Evolutionary conservation across 768 basidiomycete genomes (phyloP).

Genomic region (Lactarius sp.): DNA sequence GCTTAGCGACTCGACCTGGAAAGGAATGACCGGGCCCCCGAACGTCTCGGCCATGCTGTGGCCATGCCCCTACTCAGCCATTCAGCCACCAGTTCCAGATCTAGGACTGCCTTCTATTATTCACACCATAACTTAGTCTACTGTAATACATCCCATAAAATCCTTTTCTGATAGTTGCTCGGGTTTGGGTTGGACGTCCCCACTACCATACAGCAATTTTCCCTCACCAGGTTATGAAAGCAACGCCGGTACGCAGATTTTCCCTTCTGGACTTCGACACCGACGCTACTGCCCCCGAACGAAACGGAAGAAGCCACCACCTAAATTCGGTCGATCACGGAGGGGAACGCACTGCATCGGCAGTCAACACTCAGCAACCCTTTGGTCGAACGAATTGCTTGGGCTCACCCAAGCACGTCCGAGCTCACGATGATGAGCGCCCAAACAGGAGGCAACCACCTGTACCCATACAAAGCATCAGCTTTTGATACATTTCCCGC

Average conservation of each 20-base stretch:
- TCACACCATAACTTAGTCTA: not conserved
- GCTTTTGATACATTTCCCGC: not conserved
- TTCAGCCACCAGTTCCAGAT: too few species aligned
- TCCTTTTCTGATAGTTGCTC: too few species aligned
- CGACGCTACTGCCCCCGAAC: not conserved
- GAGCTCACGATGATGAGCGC: constrained; percentile 23
- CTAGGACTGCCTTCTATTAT: not conserved
- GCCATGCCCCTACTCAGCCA: not conserved
- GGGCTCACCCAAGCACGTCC: constrained; percentile 19
- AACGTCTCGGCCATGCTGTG: not conserved
- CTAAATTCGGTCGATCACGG: constrained; percentile 26
- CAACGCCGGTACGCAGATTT: not conserved
- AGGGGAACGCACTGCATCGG: constrained; percentile 20
- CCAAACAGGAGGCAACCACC: constrained; percentile 25
- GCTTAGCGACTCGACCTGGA: not conserved
- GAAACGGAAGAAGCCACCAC: not conserved
- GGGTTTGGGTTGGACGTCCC: not conserved
- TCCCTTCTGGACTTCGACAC: not conserved
- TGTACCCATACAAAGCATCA: not conserved
- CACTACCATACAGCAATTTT: constrained; percentile 1
- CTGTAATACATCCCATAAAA: not conserved
- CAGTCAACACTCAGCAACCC: not conserved
- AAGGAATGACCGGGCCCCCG: not conserved
- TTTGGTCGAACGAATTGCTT: not conserved
- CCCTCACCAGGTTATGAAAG: constrained; percentile 7